Evolutionary conservation across 306 rosid species (phyloP).

Genomic region (Castanopsis chinensis): DNA sequence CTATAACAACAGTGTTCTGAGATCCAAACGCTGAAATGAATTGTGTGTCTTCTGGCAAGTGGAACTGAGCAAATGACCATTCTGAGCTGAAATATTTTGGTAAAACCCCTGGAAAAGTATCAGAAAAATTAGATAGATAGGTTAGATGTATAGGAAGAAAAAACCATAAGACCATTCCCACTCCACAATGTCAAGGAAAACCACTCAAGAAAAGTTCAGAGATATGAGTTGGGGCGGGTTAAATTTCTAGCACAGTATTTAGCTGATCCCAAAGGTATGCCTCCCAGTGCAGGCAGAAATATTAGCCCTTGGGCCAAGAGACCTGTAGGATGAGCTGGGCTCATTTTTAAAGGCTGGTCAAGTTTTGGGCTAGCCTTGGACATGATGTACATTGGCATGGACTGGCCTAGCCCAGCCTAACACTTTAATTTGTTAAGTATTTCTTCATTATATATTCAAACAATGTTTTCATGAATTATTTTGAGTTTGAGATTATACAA

Average conservation of each 20-base stretch:
- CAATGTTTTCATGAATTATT: not conserved
- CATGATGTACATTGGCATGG: not conserved
- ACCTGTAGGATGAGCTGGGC: not conserved
- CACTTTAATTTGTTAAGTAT: not conserved
- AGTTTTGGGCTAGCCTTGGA: not conserved
- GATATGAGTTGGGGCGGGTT: conserved; percentile 2
- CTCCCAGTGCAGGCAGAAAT: not conserved
- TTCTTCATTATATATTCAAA: not conserved
- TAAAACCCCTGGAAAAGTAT: conserved; percentile 56
- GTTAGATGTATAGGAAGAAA: not conserved
- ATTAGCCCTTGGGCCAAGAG: not conserved
- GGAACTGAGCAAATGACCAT: conserved; percentile 96
- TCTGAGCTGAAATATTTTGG: conserved; percentile 99
- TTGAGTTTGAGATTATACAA: not conserved
- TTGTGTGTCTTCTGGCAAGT: conserved; percentile 63
- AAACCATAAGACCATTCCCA: conserved; percentile 1
- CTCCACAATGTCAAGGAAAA: not conserved
- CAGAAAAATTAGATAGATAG: conserved; percentile 16
- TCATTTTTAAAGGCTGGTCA: not conserved
- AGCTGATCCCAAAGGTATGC: not conserved
- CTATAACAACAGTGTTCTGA: conserved; percentile 59
- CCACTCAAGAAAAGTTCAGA: conserved; percentile 15
- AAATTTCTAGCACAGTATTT: not conserved
- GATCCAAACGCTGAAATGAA: conserved; percentile 89
- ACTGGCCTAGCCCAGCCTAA: not conserved